phyloP scores from a whole-genome alignment of 176 grass and related monocot species.

The Zizania latifolia region DNA sequence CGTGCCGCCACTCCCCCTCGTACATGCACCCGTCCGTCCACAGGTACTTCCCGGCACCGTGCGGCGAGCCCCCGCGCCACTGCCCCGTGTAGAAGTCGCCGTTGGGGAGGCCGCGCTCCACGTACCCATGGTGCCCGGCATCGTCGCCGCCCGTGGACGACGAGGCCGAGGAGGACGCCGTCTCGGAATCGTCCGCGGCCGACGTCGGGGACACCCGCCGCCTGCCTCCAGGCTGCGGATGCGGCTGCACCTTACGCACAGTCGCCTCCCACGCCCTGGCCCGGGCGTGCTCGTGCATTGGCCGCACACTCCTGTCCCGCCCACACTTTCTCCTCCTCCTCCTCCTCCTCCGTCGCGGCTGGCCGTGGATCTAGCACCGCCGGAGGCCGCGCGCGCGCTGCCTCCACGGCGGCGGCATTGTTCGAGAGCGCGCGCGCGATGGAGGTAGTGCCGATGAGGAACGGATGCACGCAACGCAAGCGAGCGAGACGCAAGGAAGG shows the following conservation, averaged over 20 bases:
- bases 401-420: slow-evolving; percentile 48
- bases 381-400: slow-evolving; percentile 2
- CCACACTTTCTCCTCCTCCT: neutral
- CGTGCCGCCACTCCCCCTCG: slow-evolving; percentile 77
- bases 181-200: slow-evolving; percentile 41
- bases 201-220: slow-evolving; percentile 51
- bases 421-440: neutral
- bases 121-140: slow-evolving; percentile 7
- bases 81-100: slow-evolving; percentile 93
- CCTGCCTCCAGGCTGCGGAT: slow-evolving; percentile 31
- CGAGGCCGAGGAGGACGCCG: slow-evolving; percentile 26
- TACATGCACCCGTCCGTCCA: slow-evolving; percentile 99
- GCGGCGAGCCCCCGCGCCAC: slow-evolving; percentile 52
- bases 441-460: neutral
- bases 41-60: slow-evolving; percentile 75
- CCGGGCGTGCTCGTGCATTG: slow-evolving; percentile 55
- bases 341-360: neutral
- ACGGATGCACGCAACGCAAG: slow-evolving; percentile 35
- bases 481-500: slow-evolving; percentile 18
- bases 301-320: slow-evolving; percentile 15
- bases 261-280: slow-evolving; percentile 57
- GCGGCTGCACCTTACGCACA: slow-evolving; percentile 43
- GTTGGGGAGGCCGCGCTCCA: slow-evolving; percentile 71
- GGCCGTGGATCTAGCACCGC: slow-evolving; percentile 31
- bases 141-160: slow-evolving; percentile 25